Conservation (phyloP, 768 basidiomycete species). For the Favolaschia claudopus region DNA sequence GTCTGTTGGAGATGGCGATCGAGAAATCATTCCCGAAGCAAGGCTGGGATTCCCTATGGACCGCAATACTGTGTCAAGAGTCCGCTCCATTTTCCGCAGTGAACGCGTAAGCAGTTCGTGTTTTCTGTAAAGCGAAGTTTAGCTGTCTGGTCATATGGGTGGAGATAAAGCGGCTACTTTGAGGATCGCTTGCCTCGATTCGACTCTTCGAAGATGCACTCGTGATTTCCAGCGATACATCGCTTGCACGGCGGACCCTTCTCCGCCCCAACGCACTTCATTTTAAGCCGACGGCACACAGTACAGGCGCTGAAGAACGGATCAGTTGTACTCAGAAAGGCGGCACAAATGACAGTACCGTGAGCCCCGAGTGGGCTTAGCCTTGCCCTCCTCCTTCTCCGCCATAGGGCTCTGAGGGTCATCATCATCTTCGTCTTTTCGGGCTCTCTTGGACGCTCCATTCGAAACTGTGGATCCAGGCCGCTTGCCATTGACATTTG, state of each 20-base stretch:
- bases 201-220: conserved; percentile 96
- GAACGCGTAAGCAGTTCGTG: conserved; percentile 84
- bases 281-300: conserved; percentile 90
- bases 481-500: conserved; percentile 70
- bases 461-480: conserved; percentile 60
- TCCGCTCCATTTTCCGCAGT: conserved; percentile 89
- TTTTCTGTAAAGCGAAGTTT: conserved; percentile 62
- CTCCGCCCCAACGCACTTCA: conserved; percentile 93
- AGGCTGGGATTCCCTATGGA: conserved; percentile 88
- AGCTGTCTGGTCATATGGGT: conserved; percentile 36
- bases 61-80: conserved; percentile 89
- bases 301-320: conserved; percentile 76
- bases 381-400: conserved; percentile 72
- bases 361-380: conserved; percentile 89
- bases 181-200: conserved; percentile 92
- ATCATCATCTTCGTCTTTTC: conserved; percentile 68
- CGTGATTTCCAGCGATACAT: conserved; percentile 78
- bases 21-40: conserved; percentile 80
- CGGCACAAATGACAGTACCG: conserved; percentile 52
- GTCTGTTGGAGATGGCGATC: conserved; percentile 75
- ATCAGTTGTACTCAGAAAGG: conserved; percentile 20
- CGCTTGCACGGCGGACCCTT: conserved; percentile 93
- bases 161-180: conserved; percentile 55
- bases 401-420: conserved; percentile 54
- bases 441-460: conserved; percentile 58